phyloP scores from a whole-genome alignment of 2,329 filamentous ascomycete species.

The Botryotinia narcissicola region DNA sequence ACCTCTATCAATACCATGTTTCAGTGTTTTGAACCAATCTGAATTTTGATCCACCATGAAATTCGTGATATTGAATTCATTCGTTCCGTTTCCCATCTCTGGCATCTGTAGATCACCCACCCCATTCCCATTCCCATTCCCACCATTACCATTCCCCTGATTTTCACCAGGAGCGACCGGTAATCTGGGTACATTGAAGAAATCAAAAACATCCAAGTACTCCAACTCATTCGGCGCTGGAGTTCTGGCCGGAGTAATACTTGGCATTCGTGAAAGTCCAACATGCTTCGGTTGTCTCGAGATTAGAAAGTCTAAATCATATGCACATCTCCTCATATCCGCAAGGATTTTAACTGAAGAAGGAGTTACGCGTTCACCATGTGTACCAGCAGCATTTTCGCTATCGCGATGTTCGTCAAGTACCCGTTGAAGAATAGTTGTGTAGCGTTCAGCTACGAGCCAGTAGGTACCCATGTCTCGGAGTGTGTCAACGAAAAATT shows the following conservation, averaged over 20 bases:
- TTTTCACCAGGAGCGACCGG: conserved; percentile 44
- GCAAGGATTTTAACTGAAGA: conserved; percentile 83
- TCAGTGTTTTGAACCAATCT: conserved; percentile 65
- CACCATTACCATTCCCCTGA: conserved; percentile 12
- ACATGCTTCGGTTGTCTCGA: conserved; percentile 59
- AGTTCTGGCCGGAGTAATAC: conserved; percentile 60
- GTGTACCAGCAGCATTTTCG: conserved; percentile 56
- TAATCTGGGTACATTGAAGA: conserved; percentile 85
- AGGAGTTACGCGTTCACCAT: conserved; percentile 72
- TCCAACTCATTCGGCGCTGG: conserved; percentile 81
- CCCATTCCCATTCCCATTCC: conserved; percentile 24
- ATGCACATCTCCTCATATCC: conserved; percentile 88
- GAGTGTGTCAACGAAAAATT: conserved; percentile 78
- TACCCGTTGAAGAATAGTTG: conserved; percentile 73
- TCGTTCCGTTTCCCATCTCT: conserved; percentile 36
- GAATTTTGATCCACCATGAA: conserved; percentile 73
- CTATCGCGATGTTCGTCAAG: conserved; percentile 83
- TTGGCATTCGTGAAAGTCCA: conserved; percentile 47
- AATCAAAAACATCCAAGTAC: conserved; percentile 90
- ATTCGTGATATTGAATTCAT: conserved; percentile 75
- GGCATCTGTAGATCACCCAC: conserved; percentile 36
- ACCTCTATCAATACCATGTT: conserved; percentile 1
- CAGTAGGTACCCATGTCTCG: conserved; percentile 78
- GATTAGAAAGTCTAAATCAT: conserved; percentile 87
- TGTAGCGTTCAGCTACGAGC: conserved; percentile 83